Evolutionary conservation across 1,284 basidiomycete species (phyloP).

Genomic region (Pseudozyma thailandica): DNA sequence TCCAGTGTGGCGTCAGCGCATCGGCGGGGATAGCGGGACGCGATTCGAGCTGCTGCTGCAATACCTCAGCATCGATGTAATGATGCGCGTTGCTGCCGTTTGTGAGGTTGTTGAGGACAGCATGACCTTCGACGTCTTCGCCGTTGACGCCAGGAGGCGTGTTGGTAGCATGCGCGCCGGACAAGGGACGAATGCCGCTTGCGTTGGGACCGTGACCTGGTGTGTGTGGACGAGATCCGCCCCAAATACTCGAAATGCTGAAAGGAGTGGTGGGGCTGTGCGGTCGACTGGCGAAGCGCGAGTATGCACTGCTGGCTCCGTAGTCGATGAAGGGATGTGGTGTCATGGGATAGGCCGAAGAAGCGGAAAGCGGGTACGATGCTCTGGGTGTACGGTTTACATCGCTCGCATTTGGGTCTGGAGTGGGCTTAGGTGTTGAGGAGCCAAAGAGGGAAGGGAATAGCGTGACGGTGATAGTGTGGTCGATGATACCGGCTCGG

Average conservation of each 20-base stretch:
- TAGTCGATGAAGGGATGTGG: slow-evolving; percentile 65
- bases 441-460: slow-evolving; percentile 62
- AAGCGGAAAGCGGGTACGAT: slow-evolving; percentile 26
- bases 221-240: slow-evolving; percentile 53
- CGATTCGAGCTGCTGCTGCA: slow-evolving; percentile 39
- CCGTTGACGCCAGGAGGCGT: slow-evolving; percentile 60
- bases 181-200: slow-evolving; percentile 45
- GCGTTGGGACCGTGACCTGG: slow-evolving; percentile 35
- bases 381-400: slow-evolving; percentile 43
- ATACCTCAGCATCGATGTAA: slow-evolving; percentile 40
- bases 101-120: slow-evolving; percentile 13
- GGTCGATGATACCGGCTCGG: slow-evolving; percentile 68
- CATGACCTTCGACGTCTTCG: slow-evolving; percentile 44
- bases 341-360: slow-evolving; percentile 50
- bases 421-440: slow-evolving; percentile 10
- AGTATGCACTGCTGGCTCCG: slow-evolving; percentile 40
- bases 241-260: slow-evolving; percentile 57
- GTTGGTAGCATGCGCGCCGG: slow-evolving; percentile 28
- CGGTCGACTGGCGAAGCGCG: slow-evolving; percentile 43
- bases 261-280: slow-evolving; percentile 58
- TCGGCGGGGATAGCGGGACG: slow-evolving; percentile 59
- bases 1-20: slow-evolving; percentile 63
- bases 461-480: slow-evolving; percentile 65
- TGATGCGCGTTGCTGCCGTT: slow-evolving; percentile 29
- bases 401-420: slow-evolving; percentile 28